Percentiles rank a stretch among this genome's conserved stretches.
phyloP scores from a whole-genome alignment of 306 rosid genomes.

The Dalbergia oliveri region DNA sequence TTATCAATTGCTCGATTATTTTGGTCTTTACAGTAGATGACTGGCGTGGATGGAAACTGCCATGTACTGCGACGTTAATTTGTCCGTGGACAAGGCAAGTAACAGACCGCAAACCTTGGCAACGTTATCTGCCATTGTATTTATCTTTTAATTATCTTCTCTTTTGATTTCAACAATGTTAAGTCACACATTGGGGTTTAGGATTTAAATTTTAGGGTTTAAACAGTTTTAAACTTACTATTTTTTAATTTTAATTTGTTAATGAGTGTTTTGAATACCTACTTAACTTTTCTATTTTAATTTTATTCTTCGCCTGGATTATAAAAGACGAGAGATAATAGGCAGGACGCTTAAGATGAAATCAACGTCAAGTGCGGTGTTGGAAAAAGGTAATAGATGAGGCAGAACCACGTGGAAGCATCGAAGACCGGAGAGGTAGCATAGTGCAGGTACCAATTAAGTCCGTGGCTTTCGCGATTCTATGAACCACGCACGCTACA shows the following conservation, averaged over 20 bases:
- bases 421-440: background rate
- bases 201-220: too few species aligned
- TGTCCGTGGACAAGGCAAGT: background rate
- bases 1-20: background rate
- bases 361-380: background rate
- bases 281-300: too few species aligned
- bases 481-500: slow-evolving; percentile 4
- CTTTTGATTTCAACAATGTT: too few species aligned
- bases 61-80: background rate
- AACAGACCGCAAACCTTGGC: background rate
- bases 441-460: background rate
- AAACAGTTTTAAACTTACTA: too few species aligned
- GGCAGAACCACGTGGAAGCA: slow-evolving; percentile 10
- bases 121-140: background rate
- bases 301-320: background rate
- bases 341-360: background rate
- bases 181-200: too few species aligned
- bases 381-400: slow-evolving; percentile 4
- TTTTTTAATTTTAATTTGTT: too few species aligned
- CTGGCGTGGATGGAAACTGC: background rate
- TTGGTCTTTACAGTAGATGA: background rate
- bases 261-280: too few species aligned
- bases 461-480: background rate
- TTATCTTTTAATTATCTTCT: background rate
- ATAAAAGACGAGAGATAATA: too few species aligned